Conservation (phyloP, 2,329 filamentous ascomycete species). For the Polychaeton citri region DNA sequence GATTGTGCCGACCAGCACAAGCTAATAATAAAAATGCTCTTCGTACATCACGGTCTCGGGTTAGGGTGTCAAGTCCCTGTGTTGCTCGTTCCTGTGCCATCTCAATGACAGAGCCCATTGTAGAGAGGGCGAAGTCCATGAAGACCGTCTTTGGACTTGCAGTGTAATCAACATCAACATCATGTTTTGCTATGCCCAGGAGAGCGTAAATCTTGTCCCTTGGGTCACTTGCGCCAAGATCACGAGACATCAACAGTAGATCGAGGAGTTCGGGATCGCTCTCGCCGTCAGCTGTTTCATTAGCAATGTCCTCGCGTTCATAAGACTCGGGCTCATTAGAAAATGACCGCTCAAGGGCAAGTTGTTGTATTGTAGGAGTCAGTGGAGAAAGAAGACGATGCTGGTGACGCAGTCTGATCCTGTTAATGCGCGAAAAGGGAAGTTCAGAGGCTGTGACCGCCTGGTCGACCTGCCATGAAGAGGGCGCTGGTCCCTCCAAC, state of each 20-base stretch:
- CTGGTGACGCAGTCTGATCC: conserved; percentile 15
- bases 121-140: conserved; percentile 16
- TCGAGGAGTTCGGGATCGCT: conserved; percentile 15
- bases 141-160: conserved; percentile 14
- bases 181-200: conserved; percentile 14
- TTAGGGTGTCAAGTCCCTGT: conserved; percentile 3
- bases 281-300: conserved; percentile 1
- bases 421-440: conserved; percentile 18
- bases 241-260: conserved; percentile 17
- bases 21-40: conserved; percentile 14
- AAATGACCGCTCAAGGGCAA: not conserved
- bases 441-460: conserved; percentile 15
- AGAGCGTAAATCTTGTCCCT: conserved; percentile 18
- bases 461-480: conserved; percentile 13
- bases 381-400: not conserved
- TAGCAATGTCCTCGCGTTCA: not conserved
- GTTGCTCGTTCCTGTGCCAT: conserved; percentile 1
- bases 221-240: conserved; percentile 16
- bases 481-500: conserved; percentile 13
- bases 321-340: not conserved
- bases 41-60: conserved; percentile 8
- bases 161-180: conserved; percentile 15
- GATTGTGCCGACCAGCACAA: conserved; percentile 17
- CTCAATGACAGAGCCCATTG: conserved; percentile 12
- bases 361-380: not conserved